Base-by-base conservation (phyloP, 1,139 yeast genomes). In the Pneumocystis oryctolagi region DNA sequence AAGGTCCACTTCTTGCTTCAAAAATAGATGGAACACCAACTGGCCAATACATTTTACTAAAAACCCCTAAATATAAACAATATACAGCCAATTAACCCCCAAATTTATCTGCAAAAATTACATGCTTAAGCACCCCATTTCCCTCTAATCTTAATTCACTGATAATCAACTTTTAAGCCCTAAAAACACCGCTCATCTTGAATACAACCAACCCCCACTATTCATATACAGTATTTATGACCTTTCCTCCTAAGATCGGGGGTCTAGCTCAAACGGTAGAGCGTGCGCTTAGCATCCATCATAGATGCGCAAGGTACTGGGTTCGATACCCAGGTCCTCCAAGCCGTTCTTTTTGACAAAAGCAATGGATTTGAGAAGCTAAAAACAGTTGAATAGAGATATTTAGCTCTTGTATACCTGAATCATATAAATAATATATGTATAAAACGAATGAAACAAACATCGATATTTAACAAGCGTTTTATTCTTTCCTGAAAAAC, bases 281-380 rank as follows among this genome's bases (percentile, higher is more conserved):
- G 55, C 55, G 55, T 47, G 55, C 55, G 55, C 55, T 47, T 47
- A 47, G 55, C 55, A 12, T 12, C 14, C 55, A 12, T 12, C 14
- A 3, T 6, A 20, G 20, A 1, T 47, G 55, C 55, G 55, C 55
- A 47, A 47, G 55, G 55, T 47, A 47, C 55, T 47, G 55, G 55
- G 55, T 47, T 47, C 55, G 31, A 47, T 47, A 20, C 55, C 55
- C 55, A 47, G 55, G 55, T 47, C 55, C 55, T 47, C 55, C 55
- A 47, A 39, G 4, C 1, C 6, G 6, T 39, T 14, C n/a, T 1
- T 6, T n/a, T 39, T n/a, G n/a, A n/a, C n/a, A n/a, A n/a, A n/a
- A n/a, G n/a, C n/a, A n/a, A n/a, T n/a, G n/a, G n/a, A n/a, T n/a
- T n/a, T n/a, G n/a, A n/a, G n/a, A n/a, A n/a, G n/a, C n/a, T n/a